Base-by-base conservation (phyloP, 2,329 filamentous ascomycete genomes). In the Alternaria solani region DNA sequence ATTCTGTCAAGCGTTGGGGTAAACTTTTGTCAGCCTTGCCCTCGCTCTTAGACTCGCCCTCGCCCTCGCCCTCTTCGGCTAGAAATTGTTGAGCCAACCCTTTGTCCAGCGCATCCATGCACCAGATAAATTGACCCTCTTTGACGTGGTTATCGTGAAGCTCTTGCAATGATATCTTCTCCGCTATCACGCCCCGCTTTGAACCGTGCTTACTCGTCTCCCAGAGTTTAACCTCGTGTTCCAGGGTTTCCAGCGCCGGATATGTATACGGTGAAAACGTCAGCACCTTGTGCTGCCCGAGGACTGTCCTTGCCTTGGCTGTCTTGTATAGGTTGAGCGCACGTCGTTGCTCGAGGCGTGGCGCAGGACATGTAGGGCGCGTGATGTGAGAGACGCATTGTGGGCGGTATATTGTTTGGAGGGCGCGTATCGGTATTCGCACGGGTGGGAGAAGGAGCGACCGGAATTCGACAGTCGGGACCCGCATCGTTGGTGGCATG, bases 301-400 rank as follows among this genome's bases (percentile, higher is more conserved):
- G 54, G 8, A 62, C 54, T 9, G 68, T 71, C 52, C 61, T 68
- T 18, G 71, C 57, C 49, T 36, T 62, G 32, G 74, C 72, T 18
- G 68, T 70, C 55, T 71, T 72, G 68, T 73, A 75, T 25, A 75
- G 67, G 43, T 70, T 62, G 18, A 76, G 57, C 18, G 62, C 54
- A 47, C 74, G 69, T 23, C 62, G 62, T 47, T 70, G 69, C 12
- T 36, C 56, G n/a, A 63, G 59, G 54, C 69, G 68, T 63, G 61
- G 69, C 43, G 64, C 43, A 16, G 48, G 53, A 18, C 49, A 44
- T 38, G 52, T 34, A 48, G 51, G 8, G 28, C 25, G 34, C 18
- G 12, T 46, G 20, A 36, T 43, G 25, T 16, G 12, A 4, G 53
- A 48, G 20, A 51, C 43, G 55, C 63, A 65, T 70, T 55, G 62